Percentiles rank a stretch among this genome's conserved stretches.
phyloP scores from a whole-genome alignment of 2,329 filamentous ascomycete species.

The Metarhizium rileyi region DNA sequence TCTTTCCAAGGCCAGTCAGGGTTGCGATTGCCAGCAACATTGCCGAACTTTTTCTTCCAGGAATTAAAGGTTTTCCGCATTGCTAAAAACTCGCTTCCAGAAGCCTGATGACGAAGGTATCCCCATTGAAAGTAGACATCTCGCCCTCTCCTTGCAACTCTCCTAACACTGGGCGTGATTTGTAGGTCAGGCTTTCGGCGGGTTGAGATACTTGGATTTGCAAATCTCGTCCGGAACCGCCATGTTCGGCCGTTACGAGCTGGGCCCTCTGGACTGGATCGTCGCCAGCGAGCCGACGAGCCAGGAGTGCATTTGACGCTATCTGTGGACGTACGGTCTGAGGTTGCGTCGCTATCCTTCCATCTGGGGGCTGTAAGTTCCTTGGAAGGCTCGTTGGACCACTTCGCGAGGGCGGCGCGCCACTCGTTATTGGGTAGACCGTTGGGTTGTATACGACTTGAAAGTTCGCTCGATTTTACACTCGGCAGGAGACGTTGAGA shows the following conservation, averaged over 20 bases:
- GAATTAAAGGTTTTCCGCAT: slow-evolving; percentile 16
- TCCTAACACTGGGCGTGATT: neutral
- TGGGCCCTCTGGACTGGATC: neutral
- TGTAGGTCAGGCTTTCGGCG: neutral
- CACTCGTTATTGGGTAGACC: neutral
- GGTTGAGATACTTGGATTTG: neutral
- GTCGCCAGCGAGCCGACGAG: neutral
- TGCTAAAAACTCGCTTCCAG: slow-evolving; percentile 12
- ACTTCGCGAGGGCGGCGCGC: neutral
- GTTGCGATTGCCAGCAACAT: slow-evolving; percentile 8
- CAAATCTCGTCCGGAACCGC: neutral
- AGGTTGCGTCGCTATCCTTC: neutral
- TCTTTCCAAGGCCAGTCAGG: slow-evolving; percentile 17
- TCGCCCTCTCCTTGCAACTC: neutral
- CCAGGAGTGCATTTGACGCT: neutral
- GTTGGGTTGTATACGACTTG: neutral
- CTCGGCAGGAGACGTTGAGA: neutral
- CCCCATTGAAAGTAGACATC: slow-evolving; percentile 21
- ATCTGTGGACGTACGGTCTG: neutral
- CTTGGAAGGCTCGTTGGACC: neutral
- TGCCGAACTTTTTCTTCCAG: slow-evolving; percentile 20
- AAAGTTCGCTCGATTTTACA: neutral
- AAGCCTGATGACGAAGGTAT: slow-evolving; percentile 19
- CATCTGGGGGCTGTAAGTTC: neutral
- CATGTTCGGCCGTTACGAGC: neutral